Conservation (phyloP, 371 early-diverging fungal genomes). For the Mucor velutinosus region DNA sequence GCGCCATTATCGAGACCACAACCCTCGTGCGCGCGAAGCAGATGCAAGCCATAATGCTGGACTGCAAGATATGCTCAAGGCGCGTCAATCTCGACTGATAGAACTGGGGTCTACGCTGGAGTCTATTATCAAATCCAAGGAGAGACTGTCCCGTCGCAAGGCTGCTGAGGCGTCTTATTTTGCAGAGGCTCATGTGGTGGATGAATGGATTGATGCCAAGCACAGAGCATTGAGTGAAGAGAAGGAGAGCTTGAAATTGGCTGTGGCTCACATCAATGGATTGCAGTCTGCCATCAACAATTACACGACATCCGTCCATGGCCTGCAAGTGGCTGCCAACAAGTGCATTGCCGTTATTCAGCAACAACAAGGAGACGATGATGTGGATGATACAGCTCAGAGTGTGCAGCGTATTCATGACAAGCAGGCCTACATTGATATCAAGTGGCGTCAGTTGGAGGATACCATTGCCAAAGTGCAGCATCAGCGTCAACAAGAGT, state of each 20-base stretch:
- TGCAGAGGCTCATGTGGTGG: slow-evolving; percentile 30
- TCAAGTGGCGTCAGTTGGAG: neutral
- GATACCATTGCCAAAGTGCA: neutral
- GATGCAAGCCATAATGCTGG: slow-evolving; percentile 27
- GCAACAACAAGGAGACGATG: slow-evolving; percentile 17
- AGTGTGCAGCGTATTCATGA: slow-evolving; percentile 1
- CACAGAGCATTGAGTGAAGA: neutral
- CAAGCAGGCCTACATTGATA: neutral
- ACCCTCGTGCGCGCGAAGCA: slow-evolving; percentile 13
- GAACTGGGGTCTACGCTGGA: slow-evolving; percentile 30
- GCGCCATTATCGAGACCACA: slow-evolving; percentile 18
- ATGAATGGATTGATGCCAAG: slow-evolving; percentile 34
- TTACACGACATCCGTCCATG: slow-evolving; percentile 10
- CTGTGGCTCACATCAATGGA: neutral
- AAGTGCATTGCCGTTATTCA: slow-evolving; percentile 16
- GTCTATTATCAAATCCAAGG: slow-evolving; percentile 31
- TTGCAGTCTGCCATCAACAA: slow-evolving; percentile 8
- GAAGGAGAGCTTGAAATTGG: neutral
- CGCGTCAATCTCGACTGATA: slow-evolving; percentile 29
- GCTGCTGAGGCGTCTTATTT: slow-evolving; percentile 39
- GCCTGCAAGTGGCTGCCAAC: slow-evolving; percentile 9
- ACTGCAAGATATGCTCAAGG: slow-evolving; percentile 31
- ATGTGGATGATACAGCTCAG: neutral
- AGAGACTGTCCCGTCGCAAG: slow-evolving; percentile 34
- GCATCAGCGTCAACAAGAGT: neutral